Conservation (phyloP, 345 rosid genomes). For the Abelmoschus esculentus region DNA sequence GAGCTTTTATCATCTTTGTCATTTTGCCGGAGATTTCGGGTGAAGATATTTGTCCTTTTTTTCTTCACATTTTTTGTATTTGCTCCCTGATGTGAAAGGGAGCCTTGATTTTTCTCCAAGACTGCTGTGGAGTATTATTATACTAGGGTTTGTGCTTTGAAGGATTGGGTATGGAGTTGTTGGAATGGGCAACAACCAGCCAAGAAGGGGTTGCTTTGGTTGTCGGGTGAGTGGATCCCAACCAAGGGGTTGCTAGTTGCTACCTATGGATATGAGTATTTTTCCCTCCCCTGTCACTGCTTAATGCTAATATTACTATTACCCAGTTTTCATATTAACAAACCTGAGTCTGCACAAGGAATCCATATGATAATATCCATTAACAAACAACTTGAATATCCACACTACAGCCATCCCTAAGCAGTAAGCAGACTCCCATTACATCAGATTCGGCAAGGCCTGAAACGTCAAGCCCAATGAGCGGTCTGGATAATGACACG, state of each 20-base stretch:
- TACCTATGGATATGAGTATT: no score
- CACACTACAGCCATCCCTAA: background rate
- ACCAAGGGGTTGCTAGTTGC: conserved; percentile 17
- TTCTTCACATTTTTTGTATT: background rate
- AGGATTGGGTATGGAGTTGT: no score
- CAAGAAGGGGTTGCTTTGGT: conserved; percentile 15
- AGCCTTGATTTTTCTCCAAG: conserved; percentile 10
- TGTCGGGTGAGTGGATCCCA: conserved; percentile 49
- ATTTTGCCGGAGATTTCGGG: background rate
- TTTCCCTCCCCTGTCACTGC: no score
- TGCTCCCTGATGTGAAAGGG: conserved; percentile 19
- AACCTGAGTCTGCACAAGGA: no score
- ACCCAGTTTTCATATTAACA: no score
- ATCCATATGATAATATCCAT: no score
- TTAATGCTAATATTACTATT: no score
- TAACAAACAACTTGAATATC: no score
- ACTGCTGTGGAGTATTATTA: background rate
- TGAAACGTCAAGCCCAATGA: background rate
- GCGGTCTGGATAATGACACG: background rate
- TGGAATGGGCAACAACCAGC: conserved; percentile 34
- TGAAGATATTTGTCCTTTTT: conserved; percentile 10
- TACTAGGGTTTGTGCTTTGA: background rate
- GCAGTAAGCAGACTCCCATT: background rate
- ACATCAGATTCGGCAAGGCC: background rate
- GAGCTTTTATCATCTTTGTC: background rate